Evolutionary conservation across 768 basidiomycete species (phyloP), one percentile per base, ranked within the genome.

Genomic region (Serendipita vermifera): DNA sequence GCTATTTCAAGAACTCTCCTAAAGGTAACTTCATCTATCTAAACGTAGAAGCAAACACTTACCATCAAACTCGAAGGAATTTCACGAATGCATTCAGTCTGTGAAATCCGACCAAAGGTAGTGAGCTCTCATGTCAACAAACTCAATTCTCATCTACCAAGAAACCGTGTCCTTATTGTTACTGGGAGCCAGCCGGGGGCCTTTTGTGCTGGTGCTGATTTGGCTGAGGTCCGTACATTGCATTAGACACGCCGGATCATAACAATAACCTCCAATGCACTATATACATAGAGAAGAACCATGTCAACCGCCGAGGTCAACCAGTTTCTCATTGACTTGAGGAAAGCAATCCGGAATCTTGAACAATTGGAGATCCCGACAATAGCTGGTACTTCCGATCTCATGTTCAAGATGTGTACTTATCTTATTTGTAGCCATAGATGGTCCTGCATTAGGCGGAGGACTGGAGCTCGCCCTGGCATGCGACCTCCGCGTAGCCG

Each of bases 201-300:
- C 2, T 97, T 96, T 70, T 97, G 92, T 65, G 83, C 92, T 14
- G 92, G 92, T 9, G 92, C 92, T 5, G 92, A 97, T 67, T 79
- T 96, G 41, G 73, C 73, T 51, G 92, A 97, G 65, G 75, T 92
- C 55, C 79, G 81, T n/a, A 9, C 35, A n/a, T 36, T 51, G n/a
- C 24, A 17, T 11, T 11, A 38, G 11, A n/a, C n/a, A n/a, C n/a
- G n/a, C n/a, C n/a, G n/a, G n/a, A n/a, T n/a, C 41, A 43, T 43
- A 43, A 15, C 24, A 26, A 43, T n/a, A 43, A 1, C 22, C 14
- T 41, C 5, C 15, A 17, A 9, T n/a, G 15, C 17, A 5, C 17
- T 5, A 51, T 7, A 24, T 51, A 9, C 27, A 15, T 31, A 51
- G 46, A 22, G 46, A n/a, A 22, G 46, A 7, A 77, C 77, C 1